Evolutionary conservation across 2,329 filamentous ascomycete genomes (phyloP), one percentile per base, ranked within the genome.

Genomic region (Sclerotinia spermophila): DNA sequence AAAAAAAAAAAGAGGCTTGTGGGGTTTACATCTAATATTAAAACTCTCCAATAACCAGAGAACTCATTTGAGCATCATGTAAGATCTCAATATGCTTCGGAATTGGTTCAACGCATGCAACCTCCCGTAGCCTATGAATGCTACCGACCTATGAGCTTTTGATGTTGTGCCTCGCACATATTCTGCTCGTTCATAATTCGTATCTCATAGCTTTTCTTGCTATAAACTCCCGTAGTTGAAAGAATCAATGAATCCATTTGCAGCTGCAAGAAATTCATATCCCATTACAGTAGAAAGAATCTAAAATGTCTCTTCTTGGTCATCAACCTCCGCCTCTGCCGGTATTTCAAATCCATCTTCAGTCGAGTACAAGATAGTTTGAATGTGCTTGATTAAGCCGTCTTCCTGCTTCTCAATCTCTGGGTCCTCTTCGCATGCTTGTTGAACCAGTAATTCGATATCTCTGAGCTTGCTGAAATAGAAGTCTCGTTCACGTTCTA

Each of bases 391-490:
- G 81, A 98, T 87, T 74, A 99, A 85, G 24, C 93, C 91, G 73
- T 94, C 92, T 78, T 97, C 95, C 73, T 97, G 92, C 87, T 96
- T 95, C 83, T 97, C 96, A 67, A 98, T 83, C 82, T 97, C 91
- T 0, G 94, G 94, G 75, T 97, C 92, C 73, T 93, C 92, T 77
- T 99, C 96, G 79, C 96, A 91, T 17, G 94, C 94, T 78, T 93
- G 92, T 84, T 99, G 96, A 69, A 99, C 88, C 77, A 99, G 84
- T 75, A 99, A 84, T 83, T 99, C 96, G 77, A 99, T 99, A 80
- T 99, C 96, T 72, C 96, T 88, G 74, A 99, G 86, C 86, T 99
- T 99, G 86, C 93, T 96, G 83, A 99, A 99, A 86, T 99, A 99
- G 81, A 99, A 99, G 81, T 99, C 96, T 65, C 96, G 88, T 84